Evolutionary conservation across 1,284 basidiomycete genomes (phyloP).

Genomic region (Termitomyces sp.): DNA sequence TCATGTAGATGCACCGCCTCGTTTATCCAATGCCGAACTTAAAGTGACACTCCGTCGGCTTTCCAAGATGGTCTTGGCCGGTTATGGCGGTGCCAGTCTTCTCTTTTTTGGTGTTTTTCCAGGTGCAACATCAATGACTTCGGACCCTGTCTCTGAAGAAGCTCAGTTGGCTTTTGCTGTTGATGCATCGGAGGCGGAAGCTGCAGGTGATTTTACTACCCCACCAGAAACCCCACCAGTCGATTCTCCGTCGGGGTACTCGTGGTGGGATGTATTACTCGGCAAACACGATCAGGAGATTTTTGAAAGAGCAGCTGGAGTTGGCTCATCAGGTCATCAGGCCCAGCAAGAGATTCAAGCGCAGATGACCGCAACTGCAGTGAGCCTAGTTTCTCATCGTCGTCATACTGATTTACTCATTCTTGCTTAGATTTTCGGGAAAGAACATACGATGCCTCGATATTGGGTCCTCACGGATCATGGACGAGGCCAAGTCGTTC

Average conservation of each 20-base stretch:
- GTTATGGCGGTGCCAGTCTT: conserved; percentile 73
- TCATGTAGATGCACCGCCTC: conserved; percentile 15
- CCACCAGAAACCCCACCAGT: conserved; percentile 18
- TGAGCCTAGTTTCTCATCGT: conserved; percentile 13
- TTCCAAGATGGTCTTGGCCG: conserved; percentile 74
- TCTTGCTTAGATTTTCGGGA: conserved; percentile 48
- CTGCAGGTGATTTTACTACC: conserved; percentile 37
- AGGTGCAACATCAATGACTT: conserved; percentile 11
- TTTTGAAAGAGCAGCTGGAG: conserved; percentile 46
- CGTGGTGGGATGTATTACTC: conserved; percentile 76
- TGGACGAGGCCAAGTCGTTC: conserved; percentile 62
- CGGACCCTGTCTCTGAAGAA: conserved; percentile 49
- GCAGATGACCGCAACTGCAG: conserved; percentile 39
- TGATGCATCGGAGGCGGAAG: conserved; percentile 64
- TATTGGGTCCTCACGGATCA: conserved; percentile 82
- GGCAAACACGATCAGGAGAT: conserved; percentile 77
- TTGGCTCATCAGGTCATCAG: conserved; percentile 22
- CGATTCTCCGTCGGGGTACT: conserved; percentile 36
- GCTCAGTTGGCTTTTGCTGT: conserved; percentile 58
- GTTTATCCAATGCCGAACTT: conserved; percentile 46
- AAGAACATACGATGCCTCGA: conserved; percentile 67
- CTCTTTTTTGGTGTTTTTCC: conserved; percentile 72
- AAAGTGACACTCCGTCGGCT: conserved; percentile 65
- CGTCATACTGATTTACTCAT: neutral
- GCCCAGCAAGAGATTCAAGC: conserved; percentile 27